Base-by-base conservation (phyloP, 164 flowering plant species). In the Buxus sempervirens region DNA sequence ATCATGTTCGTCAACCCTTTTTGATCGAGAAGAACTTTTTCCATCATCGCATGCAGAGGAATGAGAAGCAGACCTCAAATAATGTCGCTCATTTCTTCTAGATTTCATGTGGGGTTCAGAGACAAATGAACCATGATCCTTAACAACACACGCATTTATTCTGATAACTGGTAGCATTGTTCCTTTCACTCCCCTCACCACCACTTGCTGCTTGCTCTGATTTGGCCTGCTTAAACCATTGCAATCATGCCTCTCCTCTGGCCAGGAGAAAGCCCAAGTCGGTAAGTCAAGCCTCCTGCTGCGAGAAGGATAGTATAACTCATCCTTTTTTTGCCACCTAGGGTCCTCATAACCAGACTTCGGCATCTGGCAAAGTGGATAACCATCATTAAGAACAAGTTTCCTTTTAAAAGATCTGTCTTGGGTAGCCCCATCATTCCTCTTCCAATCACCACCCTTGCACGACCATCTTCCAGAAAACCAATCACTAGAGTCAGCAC, bases 401-500 rank as follows among this genome's bases (percentile, higher is more conserved):
- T 90, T 93, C 83, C 78, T 88, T 71, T 81, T 86, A 63, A 54
- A 70, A 64, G 71, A 57, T 81, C 80, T 87, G 67, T 93, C 98
- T 58, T 75, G 87, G 32, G 69, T 26, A 76, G 81, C 72, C 62
- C 90, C 99, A 73, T 96, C 98, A 66, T 74, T 85, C 74, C 95
- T 89, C 79, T 76, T 91, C 99, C 99, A 96, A 70, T 96, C 99
- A 62, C 99, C 93, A 69, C 99, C 97, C 73, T 82, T 91, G 83
- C 95, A 93, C 41, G 95, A 77, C 98, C 98, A 96, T 49, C 76
- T 82, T 27, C 89, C 76, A 59, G 89, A 79, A 79, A 85, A 88
- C 88, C 86, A 84, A 57, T 83, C 93, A 74, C 73, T 70, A 25
- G 77, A 56, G 25, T 85, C 86, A 70, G 65, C 72, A 72, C 14